Evolutionary conservation across 495 filamentous ascomycete genomes (phyloP), one percentile per base, ranked within the genome.

Genomic region (Umbilicaria muhlenbergii): DNA sequence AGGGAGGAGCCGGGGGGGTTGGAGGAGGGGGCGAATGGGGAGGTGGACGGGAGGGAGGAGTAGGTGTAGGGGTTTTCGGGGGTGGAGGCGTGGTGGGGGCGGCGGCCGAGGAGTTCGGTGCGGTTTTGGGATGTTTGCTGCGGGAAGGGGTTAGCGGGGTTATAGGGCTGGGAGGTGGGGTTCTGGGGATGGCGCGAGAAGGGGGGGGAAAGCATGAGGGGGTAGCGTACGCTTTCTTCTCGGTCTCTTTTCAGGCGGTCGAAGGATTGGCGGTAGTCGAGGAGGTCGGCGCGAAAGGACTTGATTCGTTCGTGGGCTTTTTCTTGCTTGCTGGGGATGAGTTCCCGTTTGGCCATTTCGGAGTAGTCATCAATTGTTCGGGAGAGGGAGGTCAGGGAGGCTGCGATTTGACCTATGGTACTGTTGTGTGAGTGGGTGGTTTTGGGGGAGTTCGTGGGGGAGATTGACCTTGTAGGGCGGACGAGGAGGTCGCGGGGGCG

Each of bases 61-160:
- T 82, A 75, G 3, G 85, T 75, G 57, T 98, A 98, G 0, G 91
- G 92, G 55, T 96, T 98, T 61, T 96, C 91, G 8, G 91, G 91
- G 1, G 91, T 99, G 16, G 78, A 71, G 13, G 84, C 73, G 38
- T 83, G 72, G 55, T 94, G 88, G 14, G 88, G 85, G 12, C 91
- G 74, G n/a, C 92, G 75, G 14, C 89, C 88, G 1, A 96, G 71
- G 18, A 99, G 75, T 58, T 99, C 92, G 41, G 69, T 71, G 44
- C 87, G 75, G 55, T 86, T 81, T 43, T 77, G 69, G n/a, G 69
- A 64, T 32, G 81, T 78, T 63, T 75, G 71, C 66, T 80, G 38
- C n/a, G 50, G 11, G 7, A 12, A 15, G 21, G 51, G 42, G 19
- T 45, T 52, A 52, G 46, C 49, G 44, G 19, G 33, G 18, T 46